These are phyloP conservation scores for Xenoacremonium recifei DNA, from an alignment of 2,329 filamentous ascomycete species.

Conservation along the genomic window DNA sequence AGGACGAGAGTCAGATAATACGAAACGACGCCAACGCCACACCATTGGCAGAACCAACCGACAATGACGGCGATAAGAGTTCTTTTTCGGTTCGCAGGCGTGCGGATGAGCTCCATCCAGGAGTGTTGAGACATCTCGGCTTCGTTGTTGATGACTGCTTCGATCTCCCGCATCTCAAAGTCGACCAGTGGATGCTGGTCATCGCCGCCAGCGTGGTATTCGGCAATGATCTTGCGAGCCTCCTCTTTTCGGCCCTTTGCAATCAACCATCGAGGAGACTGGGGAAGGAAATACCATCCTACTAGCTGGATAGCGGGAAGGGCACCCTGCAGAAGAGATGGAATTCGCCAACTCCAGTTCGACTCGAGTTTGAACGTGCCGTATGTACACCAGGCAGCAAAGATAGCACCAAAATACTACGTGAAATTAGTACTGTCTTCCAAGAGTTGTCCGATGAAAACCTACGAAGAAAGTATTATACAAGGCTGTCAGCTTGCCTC, in stretches of 20 bases:
- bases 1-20: too few species aligned
- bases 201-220: slow-evolving; percentile 39
- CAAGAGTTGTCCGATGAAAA: too few species aligned
- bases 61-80: slow-evolving; percentile 24
- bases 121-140: slow-evolving; percentile 22
- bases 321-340: slow-evolving; percentile 29
- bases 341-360: slow-evolving; percentile 34
- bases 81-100: slow-evolving; percentile 21
- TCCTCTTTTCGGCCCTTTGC: slow-evolving; percentile 28
- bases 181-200: slow-evolving; percentile 10
- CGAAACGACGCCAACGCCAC: slow-evolving; percentile 31
- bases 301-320: slow-evolving; percentile 9
- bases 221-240: slow-evolving; percentile 34
- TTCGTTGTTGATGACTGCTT: slow-evolving; percentile 21
- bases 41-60: slow-evolving; percentile 24
- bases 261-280: slow-evolving; percentile 37
- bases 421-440: too few species aligned
- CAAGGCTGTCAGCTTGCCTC: too few species aligned
- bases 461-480: too few species aligned
- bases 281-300: slow-evolving; percentile 5
- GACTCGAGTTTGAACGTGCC: slow-evolving; percentile 21
- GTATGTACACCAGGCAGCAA: too few species aligned
- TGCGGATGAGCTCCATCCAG: slow-evolving; percentile 25
- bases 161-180: slow-evolving; percentile 20
- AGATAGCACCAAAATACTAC: too few species aligned